phyloP scores from a whole-genome alignment of 2,329 filamentous ascomycete species.

The Macrophomina phaseolina region DNA sequence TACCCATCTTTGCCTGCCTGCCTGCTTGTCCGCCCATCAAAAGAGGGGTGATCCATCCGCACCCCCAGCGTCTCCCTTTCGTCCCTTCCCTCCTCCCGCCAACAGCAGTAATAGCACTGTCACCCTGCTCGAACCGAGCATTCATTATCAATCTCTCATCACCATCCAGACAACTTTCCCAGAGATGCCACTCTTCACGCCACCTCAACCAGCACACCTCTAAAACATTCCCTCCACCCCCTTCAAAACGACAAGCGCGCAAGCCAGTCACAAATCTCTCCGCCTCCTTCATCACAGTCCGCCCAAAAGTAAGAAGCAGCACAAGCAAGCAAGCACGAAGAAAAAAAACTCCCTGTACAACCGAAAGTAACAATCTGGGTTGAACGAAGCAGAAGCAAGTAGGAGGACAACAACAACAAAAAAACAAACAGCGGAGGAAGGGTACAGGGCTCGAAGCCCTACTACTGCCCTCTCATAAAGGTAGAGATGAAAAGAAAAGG shows the following conservation, averaged over 20 bases:
- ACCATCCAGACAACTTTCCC: no score
- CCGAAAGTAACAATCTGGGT: neutral
- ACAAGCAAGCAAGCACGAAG: neutral
- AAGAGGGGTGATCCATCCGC: no score
- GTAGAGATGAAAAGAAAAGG: neutral
- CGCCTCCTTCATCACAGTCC: no score
- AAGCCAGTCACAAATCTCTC: no score
- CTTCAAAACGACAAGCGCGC: no score
- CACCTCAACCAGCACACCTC: no score
- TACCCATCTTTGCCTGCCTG: neutral
- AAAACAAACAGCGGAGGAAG: neutral
- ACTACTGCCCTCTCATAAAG: neutral
- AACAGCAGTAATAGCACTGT: no score
- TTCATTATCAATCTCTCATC: no score
- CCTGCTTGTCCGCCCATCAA: no score
- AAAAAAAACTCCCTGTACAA: neutral
- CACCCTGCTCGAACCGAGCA: no score
- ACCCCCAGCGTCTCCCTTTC: neutral
- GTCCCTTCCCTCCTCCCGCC: neutral
- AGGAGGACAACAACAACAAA: neutral
- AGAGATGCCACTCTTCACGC: no score
- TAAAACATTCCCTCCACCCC: no score
- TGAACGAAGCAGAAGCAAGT: neutral
- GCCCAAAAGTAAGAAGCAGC: neutral
- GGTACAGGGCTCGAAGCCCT: neutral